Percentiles rank a stretch among this genome's conserved stretches.
phyloP scores from a whole-genome alignment of 441 rosid species.

The Corymbia calophylla region DNA sequence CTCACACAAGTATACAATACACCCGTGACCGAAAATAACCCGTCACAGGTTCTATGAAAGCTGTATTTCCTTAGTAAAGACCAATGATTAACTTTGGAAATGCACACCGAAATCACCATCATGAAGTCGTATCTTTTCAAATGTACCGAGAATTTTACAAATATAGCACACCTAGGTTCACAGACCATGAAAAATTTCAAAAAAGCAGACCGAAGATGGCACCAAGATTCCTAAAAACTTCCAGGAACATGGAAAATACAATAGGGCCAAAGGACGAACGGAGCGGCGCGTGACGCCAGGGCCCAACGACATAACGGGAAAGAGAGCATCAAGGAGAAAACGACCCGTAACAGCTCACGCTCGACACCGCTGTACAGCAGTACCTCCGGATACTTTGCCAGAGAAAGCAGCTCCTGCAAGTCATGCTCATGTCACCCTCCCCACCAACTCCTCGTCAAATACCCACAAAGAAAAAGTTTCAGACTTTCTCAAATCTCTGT shows the following conservation, averaged over 20 bases:
- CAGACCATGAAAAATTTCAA: background rate
- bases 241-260: background rate
- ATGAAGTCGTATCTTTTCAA: background rate
- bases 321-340: conserved; percentile 8
- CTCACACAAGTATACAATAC: background rate
- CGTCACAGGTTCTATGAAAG: background rate
- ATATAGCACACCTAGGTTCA: background rate
- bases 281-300: background rate
- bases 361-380: background rate
- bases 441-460: background rate
- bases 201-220: background rate
- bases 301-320: background rate
- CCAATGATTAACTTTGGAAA: background rate
- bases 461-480: background rate
- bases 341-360: conserved; percentile 8
- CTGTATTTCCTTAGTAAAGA: background rate
- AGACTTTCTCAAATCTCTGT: background rate
- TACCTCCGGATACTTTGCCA: background rate
- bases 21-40: background rate
- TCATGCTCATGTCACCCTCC: background rate
- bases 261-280: background rate
- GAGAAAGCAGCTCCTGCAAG: background rate
- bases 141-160: background rate
- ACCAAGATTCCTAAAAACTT: background rate
- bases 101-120: background rate